A percentile compares a stretch with the other conserved stretches of the same genome.
Conservation (phyloP, 306 rosid species). For the Comarum palustre region DNA sequence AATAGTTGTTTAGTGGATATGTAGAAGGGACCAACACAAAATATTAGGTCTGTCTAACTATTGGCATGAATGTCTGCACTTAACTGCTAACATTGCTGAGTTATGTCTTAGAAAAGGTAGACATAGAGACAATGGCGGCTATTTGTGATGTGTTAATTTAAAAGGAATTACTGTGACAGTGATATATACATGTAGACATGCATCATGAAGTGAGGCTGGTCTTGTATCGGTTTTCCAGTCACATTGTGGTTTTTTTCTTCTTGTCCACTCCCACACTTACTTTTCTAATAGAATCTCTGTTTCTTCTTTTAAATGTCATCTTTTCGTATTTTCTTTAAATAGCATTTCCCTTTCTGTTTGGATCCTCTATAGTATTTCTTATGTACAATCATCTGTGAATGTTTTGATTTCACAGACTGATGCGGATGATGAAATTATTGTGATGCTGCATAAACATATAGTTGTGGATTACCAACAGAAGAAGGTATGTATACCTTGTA, state of each 20-base stretch:
- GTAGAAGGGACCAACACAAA: not conserved
- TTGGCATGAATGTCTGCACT: not conserved
- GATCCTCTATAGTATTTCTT: not conserved
- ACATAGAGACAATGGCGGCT: not conserved
- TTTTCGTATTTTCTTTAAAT: not conserved
- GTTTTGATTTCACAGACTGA: conserved; percentile 52
- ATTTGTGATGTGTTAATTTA: not conserved
- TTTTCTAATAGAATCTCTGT: not conserved
- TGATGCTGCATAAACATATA: conserved; percentile 65
- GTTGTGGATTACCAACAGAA: conserved; percentile 72
- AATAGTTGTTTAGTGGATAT: not conserved
- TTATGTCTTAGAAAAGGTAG: conserved; percentile 1
- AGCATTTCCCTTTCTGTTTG: too few relatives aligned
- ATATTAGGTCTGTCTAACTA: not conserved
- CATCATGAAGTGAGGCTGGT: not conserved
- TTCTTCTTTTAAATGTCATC: not conserved
- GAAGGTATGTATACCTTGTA: conserved; percentile 49
- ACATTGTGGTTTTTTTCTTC: not conserved
- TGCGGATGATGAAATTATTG: conserved; percentile 51
- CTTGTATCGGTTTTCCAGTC: not conserved
- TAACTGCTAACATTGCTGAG: not conserved
- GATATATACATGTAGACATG: not conserved
- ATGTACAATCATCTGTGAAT: conserved; percentile 6
- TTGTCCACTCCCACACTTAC: not conserved
- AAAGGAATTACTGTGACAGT: not conserved